Conservation (phyloP, 768 basidiomycete species). For the Lactifluus pinguis region DNA sequence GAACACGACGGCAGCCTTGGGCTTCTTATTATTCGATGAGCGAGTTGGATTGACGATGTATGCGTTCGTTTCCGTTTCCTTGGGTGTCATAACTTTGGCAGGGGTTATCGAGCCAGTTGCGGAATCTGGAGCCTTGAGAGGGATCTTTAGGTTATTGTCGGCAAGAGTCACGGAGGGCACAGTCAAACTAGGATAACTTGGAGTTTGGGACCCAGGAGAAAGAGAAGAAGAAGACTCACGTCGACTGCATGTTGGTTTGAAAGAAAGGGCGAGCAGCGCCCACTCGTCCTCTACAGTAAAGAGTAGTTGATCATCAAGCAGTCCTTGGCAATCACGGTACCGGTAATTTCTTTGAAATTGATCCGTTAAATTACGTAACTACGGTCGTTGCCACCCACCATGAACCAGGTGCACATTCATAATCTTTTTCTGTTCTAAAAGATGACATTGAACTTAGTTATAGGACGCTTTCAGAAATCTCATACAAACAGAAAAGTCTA, state of each 20-base stretch:
- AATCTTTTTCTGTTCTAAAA: background rate
- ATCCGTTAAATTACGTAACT: background rate
- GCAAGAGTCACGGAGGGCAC: background rate
- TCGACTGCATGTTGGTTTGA: background rate
- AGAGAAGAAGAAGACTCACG: background rate
- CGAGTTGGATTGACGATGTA: constrained; percentile 72
- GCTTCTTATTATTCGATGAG: constrained; percentile 62
- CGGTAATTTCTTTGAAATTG: too few relatives aligned
- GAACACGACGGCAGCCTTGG: constrained; percentile 80
- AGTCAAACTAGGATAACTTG: background rate
- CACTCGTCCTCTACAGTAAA: too few relatives aligned
- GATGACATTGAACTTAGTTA: background rate
- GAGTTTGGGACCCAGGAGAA: background rate
- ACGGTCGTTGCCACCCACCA: background rate
- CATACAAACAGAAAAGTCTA: constrained; percentile 30
- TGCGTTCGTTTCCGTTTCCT: constrained; percentile 56
- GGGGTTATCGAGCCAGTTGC: constrained; percentile 2
- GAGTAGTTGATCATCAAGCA: too few relatives aligned
- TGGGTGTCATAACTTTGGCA: constrained; percentile 36
- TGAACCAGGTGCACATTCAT: constrained; percentile 17
- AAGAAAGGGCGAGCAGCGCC: background rate
- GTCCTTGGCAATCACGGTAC: too few relatives aligned
- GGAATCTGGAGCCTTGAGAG: background rate
- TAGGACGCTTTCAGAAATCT: constrained; percentile 56
- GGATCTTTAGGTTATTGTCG: background rate